These are phyloP conservation scores for Cryphonectria parasitica DNA, from an alignment of 2,329 filamentous ascomycete species.

Conservation along the genomic window DNA sequence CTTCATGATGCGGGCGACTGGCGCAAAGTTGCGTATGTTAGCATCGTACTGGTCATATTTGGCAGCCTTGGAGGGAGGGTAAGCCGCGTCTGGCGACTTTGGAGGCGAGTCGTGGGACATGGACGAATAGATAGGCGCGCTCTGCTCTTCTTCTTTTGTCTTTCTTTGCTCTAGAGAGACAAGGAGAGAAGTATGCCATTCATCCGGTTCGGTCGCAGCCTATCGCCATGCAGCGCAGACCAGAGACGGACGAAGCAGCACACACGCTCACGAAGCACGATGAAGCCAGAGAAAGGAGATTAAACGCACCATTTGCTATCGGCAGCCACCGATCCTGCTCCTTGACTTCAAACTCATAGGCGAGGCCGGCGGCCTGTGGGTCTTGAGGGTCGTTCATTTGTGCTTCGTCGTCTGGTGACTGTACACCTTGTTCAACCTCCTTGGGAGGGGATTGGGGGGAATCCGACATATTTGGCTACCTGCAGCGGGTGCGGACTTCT, in stretches of 20 bases:
- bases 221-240: constrained; percentile 38
- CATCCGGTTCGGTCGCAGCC: constrained; percentile 35
- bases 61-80: constrained; percentile 46
- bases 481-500: constrained; percentile 67
- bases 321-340: constrained; percentile 99
- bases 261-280: constrained; percentile 42
- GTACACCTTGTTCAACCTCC: constrained; percentile 91
- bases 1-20: constrained; percentile 99
- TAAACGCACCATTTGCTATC: constrained; percentile 98
- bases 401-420: constrained; percentile 91
- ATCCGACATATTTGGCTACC: constrained; percentile 89
- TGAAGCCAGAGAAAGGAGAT: constrained; percentile 38
- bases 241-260: constrained; percentile 35
- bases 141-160: constrained; percentile 39
- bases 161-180: constrained; percentile 43
- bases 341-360: constrained; percentile 97
- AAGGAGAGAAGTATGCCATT: constrained; percentile 55
- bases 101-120: constrained; percentile 65
- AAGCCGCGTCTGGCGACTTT: constrained; percentile 53
- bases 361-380: constrained; percentile 74
- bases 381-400: constrained; percentile 88
- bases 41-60: constrained; percentile 69
- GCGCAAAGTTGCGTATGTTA: constrained; percentile 92
- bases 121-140: constrained; percentile 42
- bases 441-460: constrained; percentile 85